Evolutionary conservation across 2,329 filamentous ascomycete genomes (phyloP).

Genomic region (Aspergillus japonicus): DNA sequence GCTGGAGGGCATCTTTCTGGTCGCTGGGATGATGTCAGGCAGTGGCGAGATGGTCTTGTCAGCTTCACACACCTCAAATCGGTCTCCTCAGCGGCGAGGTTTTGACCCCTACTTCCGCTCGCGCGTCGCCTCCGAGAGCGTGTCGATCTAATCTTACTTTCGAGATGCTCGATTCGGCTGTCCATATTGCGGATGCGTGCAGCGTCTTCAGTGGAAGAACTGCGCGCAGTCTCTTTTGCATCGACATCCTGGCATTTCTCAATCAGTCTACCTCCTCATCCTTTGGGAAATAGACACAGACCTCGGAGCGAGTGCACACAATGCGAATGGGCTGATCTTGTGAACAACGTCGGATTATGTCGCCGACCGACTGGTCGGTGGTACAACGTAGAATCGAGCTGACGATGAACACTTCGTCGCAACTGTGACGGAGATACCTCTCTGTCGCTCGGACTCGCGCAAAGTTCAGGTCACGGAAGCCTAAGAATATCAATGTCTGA

Average conservation of each 20-base stretch:
- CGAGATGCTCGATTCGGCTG: not conserved
- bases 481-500: conserved; percentile 3
- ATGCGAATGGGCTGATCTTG: conserved; percentile 14
- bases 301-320: conserved; percentile 23
- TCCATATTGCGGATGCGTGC: not conserved
- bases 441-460: conserved; percentile 21
- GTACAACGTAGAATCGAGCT: conserved; percentile 19
- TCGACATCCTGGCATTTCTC: conserved; percentile 9
- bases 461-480: conserved; percentile 24
- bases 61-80: not conserved
- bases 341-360: conserved; percentile 12
- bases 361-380: conserved; percentile 19
- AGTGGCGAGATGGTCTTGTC: not conserved
- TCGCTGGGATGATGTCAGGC: conserved; percentile 1
- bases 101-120: not conserved
- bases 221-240: conserved; percentile 11
- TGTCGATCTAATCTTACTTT: not conserved
- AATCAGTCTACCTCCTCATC: not conserved
- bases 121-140: conserved; percentile 2
- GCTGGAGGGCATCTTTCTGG: conserved; percentile 3
- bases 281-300: not conserved
- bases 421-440: conserved; percentile 21
- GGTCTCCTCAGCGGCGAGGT: conserved; percentile 2
- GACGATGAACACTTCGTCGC: conserved; percentile 25
- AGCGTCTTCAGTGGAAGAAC: not conserved